A percentile compares a stretch with the other conserved stretches of the same genome.
phyloP scores from a whole-genome alignment of 106 monocot species.

The Dendrobium officinale region DNA sequence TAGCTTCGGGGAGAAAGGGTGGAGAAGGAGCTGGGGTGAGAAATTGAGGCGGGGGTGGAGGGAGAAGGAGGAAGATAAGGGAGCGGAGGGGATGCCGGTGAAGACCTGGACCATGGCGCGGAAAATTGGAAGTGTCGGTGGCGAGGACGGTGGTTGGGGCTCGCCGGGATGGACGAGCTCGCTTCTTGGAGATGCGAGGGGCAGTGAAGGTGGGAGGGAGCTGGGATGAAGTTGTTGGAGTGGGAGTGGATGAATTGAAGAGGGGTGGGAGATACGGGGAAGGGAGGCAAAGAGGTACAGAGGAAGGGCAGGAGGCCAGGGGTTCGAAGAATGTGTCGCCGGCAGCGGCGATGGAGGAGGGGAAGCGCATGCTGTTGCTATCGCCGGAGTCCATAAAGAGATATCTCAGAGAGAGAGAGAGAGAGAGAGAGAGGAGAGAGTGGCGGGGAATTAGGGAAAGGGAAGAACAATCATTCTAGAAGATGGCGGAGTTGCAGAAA shows the following conservation, averaged over 20 bases:
- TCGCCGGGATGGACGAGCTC: constrained; percentile 32
- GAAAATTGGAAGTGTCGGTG: constrained; percentile 55
- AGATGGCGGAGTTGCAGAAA: too few relatives aligned
- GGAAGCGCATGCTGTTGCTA: not conserved
- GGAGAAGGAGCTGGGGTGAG: constrained; percentile 9
- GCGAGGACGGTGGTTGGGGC: constrained; percentile 45
- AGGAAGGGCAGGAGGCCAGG: not conserved
- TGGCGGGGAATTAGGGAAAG: not conserved
- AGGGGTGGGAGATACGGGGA: not conserved
- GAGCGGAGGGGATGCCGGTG: constrained; percentile 44
- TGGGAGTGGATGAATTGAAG: not conserved
- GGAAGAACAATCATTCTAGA: too few relatives aligned
- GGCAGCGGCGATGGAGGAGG: too few relatives aligned
- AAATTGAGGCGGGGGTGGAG: constrained; percentile 15
- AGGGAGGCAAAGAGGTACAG: not conserved
- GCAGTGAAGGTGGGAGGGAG: not conserved
- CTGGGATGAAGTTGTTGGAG: not conserved
- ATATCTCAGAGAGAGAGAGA: not conserved
- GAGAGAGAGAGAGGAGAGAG: not conserved
- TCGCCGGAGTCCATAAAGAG: not conserved
- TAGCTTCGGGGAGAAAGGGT: not conserved
- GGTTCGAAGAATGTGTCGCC: not conserved
- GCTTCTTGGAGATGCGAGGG: constrained; percentile 31
- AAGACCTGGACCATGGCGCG: constrained; percentile 61
- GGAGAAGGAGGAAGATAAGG: constrained; percentile 18